phyloP scores from a whole-genome alignment of 2,329 filamentous ascomycete species.

The Stachybotrys chlorohalonatus region DNA sequence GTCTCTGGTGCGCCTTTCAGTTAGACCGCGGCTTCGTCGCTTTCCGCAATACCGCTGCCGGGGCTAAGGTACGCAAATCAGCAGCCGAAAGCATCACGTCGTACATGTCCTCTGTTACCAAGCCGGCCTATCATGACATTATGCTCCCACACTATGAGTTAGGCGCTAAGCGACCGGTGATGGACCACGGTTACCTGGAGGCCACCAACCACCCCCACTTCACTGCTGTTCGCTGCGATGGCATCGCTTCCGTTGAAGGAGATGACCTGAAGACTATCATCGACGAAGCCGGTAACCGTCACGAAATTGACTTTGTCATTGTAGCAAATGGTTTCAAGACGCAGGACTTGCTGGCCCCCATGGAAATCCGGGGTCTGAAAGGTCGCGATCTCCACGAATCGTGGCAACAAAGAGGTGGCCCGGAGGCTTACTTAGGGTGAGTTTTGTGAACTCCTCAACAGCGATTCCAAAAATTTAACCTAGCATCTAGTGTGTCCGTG shows the following conservation, averaged over 20 bases:
- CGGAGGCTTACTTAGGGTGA: neutral
- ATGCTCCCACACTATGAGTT: no score
- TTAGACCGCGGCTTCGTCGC: no score
- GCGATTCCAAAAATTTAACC: no score
- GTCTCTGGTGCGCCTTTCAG: no score
- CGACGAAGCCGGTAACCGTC: neutral
- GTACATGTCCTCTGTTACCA: no score
- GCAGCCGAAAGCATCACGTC: no score
- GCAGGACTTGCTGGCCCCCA: neutral
- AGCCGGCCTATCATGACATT: no score
- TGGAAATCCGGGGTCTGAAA: neutral
- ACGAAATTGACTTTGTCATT: neutral
- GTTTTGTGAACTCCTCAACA: no score
- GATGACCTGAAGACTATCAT: neutral
- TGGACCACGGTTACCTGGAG: neutral
- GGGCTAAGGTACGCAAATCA: no score
- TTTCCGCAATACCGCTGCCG: no score
- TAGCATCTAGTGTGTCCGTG: no score
- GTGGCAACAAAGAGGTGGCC: neutral
- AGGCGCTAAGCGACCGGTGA: neutral
- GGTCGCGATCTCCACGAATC: neutral
- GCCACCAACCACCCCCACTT: neutral
- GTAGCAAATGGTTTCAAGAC: neutral
- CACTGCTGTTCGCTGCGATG: neutral
- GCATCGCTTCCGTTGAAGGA: neutral